phyloP scores from a whole-genome alignment of 1,284 basidiomycete genomes.

The Ganoderma sinense region DNA sequence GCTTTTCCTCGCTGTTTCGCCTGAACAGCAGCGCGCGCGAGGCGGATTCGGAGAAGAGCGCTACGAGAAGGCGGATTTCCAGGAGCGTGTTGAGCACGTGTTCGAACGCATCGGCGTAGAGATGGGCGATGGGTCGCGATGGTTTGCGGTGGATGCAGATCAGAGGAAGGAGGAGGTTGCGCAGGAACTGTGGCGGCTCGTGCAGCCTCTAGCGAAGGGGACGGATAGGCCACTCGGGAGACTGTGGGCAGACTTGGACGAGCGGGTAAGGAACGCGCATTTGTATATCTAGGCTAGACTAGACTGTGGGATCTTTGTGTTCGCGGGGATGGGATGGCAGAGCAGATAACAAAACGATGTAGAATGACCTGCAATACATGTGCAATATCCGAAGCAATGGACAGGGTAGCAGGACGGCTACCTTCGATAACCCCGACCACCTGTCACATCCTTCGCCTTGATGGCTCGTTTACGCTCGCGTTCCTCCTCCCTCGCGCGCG shows the following conservation, averaged over 20 bases:
- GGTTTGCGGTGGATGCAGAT: slow-evolving; percentile 76
- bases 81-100: slow-evolving; percentile 68
- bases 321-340: background rate
- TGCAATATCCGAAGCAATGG: background rate
- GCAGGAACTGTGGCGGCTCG: slow-evolving; percentile 61
- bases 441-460: slow-evolving; percentile 41
- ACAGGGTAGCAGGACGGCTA: slow-evolving; percentile 9
- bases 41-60: slow-evolving; percentile 92
- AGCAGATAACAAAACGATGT: slow-evolving; percentile 2
- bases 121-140: slow-evolving; percentile 50
- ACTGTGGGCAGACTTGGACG: slow-evolving; percentile 51
- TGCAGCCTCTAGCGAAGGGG: slow-evolving; percentile 50
- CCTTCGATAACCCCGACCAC: slow-evolving; percentile 37
- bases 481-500: slow-evolving; percentile 78
- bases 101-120: slow-evolving; percentile 73
- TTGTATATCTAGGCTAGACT: slow-evolving; percentile 36
- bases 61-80: slow-evolving; percentile 85
- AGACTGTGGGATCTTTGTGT: background rate
- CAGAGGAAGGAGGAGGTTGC: slow-evolving; percentile 63
- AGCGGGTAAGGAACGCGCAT: slow-evolving; percentile 32
- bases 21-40: slow-evolving; percentile 74
- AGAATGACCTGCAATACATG: slow-evolving; percentile 5
- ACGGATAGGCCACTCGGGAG: slow-evolving; percentile 45
- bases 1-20: slow-evolving; percentile 87
- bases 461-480: slow-evolving; percentile 62